A percentile compares a stretch with the other conserved stretches of the same genome.
Evolutionary conservation across 148 eudicot species (phyloP).

Genomic region (Heliamphora exappendiculata): DNA sequence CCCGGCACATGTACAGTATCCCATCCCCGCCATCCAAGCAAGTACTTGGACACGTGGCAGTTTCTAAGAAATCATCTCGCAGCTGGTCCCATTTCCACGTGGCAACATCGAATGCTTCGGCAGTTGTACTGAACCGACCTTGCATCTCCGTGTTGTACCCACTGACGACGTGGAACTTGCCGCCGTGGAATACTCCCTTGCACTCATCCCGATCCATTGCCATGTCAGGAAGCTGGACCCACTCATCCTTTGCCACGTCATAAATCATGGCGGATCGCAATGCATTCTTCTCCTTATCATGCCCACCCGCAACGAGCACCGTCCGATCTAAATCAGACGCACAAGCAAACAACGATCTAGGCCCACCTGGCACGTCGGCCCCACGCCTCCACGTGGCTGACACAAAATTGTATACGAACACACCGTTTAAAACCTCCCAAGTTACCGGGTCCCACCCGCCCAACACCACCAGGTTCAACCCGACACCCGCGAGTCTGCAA

Average conservation of each 20-base stretch:
- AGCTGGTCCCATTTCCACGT: slow-evolving; percentile 49
- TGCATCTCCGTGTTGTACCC: slow-evolving; percentile 60
- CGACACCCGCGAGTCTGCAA: slow-evolving; percentile 46
- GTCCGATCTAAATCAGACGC: slow-evolving; percentile 39
- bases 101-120: slow-evolving; percentile 38
- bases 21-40: slow-evolving; percentile 32
- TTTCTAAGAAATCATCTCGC: slow-evolving; percentile 26
- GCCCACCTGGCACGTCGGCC: slow-evolving; percentile 52
- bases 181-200: slow-evolving; percentile 39
- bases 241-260: slow-evolving; percentile 44
- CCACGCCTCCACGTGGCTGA: slow-evolving; percentile 61
- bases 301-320: slow-evolving; percentile 74
- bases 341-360: slow-evolving; percentile 55
- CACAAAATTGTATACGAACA: slow-evolving; percentile 43
- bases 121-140: slow-evolving; percentile 43
- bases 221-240: slow-evolving; percentile 67
- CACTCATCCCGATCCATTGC: slow-evolving; percentile 59
- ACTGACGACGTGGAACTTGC: slow-evolving; percentile 72
- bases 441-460: slow-evolving; percentile 76
- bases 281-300: slow-evolving; percentile 61
- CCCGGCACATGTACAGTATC: slow-evolving; percentile 22
- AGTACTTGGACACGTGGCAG: slow-evolving; percentile 23
- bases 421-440: slow-evolving; percentile 34
- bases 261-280: slow-evolving; percentile 49
- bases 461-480: slow-evolving; percentile 51